These are phyloP conservation scores for Strobilomyces confusus DNA, from an alignment of 768 basidiomycete genomes.

Conservation along the genomic window DNA sequence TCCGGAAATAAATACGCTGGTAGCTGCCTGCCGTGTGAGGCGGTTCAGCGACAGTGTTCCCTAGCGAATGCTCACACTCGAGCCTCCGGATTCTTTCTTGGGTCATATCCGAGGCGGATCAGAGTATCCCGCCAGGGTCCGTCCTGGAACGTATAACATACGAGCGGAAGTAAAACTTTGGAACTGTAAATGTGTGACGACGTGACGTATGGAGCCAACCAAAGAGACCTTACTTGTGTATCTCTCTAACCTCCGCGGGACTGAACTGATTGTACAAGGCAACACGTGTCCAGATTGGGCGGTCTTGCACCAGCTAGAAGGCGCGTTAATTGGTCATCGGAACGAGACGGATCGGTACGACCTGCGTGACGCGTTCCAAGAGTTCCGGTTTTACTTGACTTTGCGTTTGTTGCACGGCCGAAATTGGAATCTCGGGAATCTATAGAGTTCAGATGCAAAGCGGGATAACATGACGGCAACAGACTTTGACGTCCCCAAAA, in stretches of 20 bases:
- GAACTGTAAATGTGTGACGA: conserved; percentile 47
- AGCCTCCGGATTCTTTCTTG: conserved; percentile 65
- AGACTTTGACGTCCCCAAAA: conserved; percentile 54
- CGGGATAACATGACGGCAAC: neutral
- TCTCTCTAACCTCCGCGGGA: conserved; percentile 60
- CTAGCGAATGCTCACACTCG: conserved; percentile 57
- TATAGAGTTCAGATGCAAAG: conserved; percentile 23
- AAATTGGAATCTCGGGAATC: conserved; percentile 65
- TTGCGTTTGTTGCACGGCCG: conserved; percentile 57
- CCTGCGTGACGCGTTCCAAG: conserved; percentile 52
- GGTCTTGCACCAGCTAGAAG: conserved; percentile 60
- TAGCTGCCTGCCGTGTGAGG: conserved; percentile 52
- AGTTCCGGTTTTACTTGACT: conserved; percentile 52
- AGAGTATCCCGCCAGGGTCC: conserved; percentile 93
- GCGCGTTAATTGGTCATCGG: conserved; percentile 7
- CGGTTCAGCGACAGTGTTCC: neutral
- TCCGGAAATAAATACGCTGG: conserved; percentile 88
- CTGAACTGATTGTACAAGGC: conserved; percentile 82
- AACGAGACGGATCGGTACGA: conserved; percentile 16
- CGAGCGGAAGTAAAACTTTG: conserved; percentile 73
- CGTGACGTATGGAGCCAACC: neutral
- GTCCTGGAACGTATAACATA: conserved; percentile 87
- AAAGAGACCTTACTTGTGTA: conserved; percentile 59
- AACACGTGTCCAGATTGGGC: conserved; percentile 88
- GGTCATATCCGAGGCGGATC: conserved; percentile 86